A percentile compares a stretch with the other conserved stretches of the same genome.
These are phyloP conservation scores for Pestalotiopsis sp. DNA, from an alignment of 2,329 filamentous ascomycete genomes.

Conservation along the genomic window DNA sequence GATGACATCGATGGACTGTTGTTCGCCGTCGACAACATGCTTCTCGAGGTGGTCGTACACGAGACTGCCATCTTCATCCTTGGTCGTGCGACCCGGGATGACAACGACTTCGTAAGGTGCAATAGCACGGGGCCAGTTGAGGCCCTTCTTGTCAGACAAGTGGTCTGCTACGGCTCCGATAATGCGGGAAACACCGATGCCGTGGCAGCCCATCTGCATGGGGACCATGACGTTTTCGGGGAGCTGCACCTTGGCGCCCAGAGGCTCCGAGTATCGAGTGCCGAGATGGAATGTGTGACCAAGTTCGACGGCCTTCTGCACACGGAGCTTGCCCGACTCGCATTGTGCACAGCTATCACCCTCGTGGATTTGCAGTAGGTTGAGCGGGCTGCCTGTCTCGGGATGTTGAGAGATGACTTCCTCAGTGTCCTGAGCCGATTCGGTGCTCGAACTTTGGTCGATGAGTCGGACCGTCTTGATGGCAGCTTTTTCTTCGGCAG, in stretches of 20 bases:
- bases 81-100: constrained; percentile 52
- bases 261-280: constrained; percentile 79
- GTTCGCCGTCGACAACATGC: constrained; percentile 13
- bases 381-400: constrained; percentile 45
- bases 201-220: constrained; percentile 95
- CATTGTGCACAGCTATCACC: constrained; percentile 79
- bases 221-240: constrained; percentile 47
- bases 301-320: constrained; percentile 81
- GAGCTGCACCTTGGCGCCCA: constrained; percentile 64
- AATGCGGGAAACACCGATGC: constrained; percentile 89
- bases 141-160: constrained; percentile 69
- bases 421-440: constrained; percentile 15
- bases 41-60: constrained; percentile 66
- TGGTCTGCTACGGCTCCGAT: constrained; percentile 84
- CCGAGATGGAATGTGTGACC: constrained; percentile 96
- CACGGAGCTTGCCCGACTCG: constrained; percentile 59
- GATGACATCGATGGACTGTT: constrained; percentile 59
- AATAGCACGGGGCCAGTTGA: constrained; percentile 87
- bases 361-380: constrained; percentile 65
- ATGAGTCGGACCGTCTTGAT: constrained; percentile 30
- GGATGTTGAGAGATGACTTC: constrained; percentile 21
- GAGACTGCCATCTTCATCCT: constrained; percentile 48
- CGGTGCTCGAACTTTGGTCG: constrained; percentile 35
- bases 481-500: constrained; percentile 5
- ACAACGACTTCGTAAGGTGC: constrained; percentile 82